A percentile compares a stretch with the other conserved stretches of the same genome.
Conservation (phyloP, 768 basidiomycete genomes). For the Podaxis mareebaensis region DNA sequence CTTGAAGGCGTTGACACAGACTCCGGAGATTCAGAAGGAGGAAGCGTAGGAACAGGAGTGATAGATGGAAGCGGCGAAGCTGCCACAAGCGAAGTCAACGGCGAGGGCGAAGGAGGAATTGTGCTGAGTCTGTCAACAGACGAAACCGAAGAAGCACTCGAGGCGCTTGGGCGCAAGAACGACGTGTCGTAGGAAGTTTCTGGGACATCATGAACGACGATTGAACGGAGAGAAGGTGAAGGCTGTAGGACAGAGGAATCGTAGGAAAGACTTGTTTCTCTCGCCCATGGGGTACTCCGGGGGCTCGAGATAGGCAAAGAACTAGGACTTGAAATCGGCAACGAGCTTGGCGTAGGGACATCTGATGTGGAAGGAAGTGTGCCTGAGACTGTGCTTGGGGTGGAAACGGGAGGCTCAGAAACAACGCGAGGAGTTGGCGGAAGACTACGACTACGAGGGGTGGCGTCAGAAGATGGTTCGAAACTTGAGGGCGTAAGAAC, state of each 20-base stretch:
- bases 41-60: conserved; percentile 38
- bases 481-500: conserved; percentile 7
- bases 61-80: conserved; percentile 36
- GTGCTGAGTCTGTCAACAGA: conserved; percentile 45
- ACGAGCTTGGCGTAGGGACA: conserved; percentile 19
- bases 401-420: conserved; percentile 18
- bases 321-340: conserved; percentile 22
- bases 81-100: conserved; percentile 14
- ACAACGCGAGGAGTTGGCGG: not conserved
- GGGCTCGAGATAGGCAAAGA: conserved; percentile 23
- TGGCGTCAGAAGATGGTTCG: conserved; percentile 4
- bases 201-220: conserved; percentile 56
- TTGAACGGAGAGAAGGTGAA: conserved; percentile 60
- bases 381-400: conserved; percentile 22
- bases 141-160: conserved; percentile 46
- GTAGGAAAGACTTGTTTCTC: conserved; percentile 67
- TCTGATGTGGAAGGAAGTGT: conserved; percentile 23
- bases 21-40: conserved; percentile 31
- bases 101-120: conserved; percentile 39
- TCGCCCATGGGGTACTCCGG: conserved; percentile 52
- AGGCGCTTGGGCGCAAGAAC: conserved; percentile 63
- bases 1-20: conserved; percentile 35
- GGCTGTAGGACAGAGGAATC: conserved; percentile 76
- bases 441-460: not conserved
- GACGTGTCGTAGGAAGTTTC: conserved; percentile 78